phyloP scores from a whole-genome alignment of 257 asterid genomes.

The Haberlea rhodopensis region DNA sequence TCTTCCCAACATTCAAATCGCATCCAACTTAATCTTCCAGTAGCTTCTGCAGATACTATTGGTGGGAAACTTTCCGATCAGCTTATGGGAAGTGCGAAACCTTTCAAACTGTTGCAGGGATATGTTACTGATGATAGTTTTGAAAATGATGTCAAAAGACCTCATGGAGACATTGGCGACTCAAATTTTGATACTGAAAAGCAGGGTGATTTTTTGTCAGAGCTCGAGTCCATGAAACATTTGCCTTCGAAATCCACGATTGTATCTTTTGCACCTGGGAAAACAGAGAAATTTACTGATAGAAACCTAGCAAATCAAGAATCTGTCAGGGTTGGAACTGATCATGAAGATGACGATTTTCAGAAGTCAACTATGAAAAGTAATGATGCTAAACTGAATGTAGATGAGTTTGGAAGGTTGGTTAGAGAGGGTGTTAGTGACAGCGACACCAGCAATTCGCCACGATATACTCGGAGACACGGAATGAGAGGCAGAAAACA shows the following conservation, averaged over 20 bases:
- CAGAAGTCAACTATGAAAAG: conserved; percentile 34
- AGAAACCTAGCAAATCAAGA: conserved; percentile 27
- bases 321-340: conserved; percentile 30
- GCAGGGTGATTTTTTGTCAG: conserved; percentile 24
- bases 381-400: conserved; percentile 39
- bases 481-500: conserved; percentile 57
- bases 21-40: conserved; percentile 29
- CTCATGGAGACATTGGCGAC: conserved; percentile 30
- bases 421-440: conserved; percentile 75
- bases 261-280: conserved; percentile 27
- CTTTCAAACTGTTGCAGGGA: conserved; percentile 55
- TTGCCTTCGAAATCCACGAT: conserved; percentile 18
- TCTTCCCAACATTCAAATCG: conserved; percentile 25
- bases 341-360: conserved; percentile 29
- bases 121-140: conserved; percentile 52
- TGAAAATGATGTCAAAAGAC: conserved; percentile 40
- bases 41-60: conserved; percentile 31
- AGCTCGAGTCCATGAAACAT: conserved; percentile 25
- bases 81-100: conserved; percentile 34
- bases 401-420: conserved; percentile 92
- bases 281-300: conserved; percentile 28
- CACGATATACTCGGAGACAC: conserved; percentile 42
- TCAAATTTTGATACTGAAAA: conserved; percentile 32
- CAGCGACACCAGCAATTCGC: conserved; percentile 68
- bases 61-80: conserved; percentile 39